These are phyloP conservation scores for Kalanchoe fedtschenkoi DNA, from an alignment of 164 flowering plant species.

Conservation along the genomic window DNA sequence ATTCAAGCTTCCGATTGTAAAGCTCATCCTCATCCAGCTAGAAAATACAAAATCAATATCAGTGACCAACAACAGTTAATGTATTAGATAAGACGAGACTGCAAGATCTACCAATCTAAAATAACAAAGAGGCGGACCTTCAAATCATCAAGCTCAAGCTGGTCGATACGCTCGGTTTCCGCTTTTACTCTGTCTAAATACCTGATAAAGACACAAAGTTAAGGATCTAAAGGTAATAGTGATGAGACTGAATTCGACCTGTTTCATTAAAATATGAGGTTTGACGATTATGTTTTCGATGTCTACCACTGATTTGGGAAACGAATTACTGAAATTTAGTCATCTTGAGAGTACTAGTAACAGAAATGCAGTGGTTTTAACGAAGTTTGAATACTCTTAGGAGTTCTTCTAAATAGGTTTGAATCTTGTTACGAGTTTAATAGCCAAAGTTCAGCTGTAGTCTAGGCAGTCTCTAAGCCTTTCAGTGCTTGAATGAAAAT, in stretches of 20 bases:
- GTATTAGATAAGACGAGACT: background rate
- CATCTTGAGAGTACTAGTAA: too few relatives aligned
- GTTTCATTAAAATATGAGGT: too few relatives aligned
- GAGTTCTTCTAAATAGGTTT: too few relatives aligned
- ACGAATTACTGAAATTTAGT: too few relatives aligned
- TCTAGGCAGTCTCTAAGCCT: too few relatives aligned
- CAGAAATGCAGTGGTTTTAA: too few relatives aligned
- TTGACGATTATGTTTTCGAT: too few relatives aligned
- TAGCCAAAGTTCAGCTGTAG: too few relatives aligned
- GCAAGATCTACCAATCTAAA: background rate
- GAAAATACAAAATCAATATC: conserved; percentile 6
- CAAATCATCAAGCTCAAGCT: conserved; percentile 77
- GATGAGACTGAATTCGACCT: background rate
- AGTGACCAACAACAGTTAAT: background rate
- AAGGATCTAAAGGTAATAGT: background rate
- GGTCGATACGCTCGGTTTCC: conserved; percentile 57
- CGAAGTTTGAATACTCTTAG: too few relatives aligned
- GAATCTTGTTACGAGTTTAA: too few relatives aligned
- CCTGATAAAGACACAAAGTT: conserved; percentile 20
- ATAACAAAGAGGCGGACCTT: conserved; percentile 39
- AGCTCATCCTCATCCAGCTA: conserved; percentile 96
- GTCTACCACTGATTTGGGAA: too few relatives aligned
- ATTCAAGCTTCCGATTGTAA: conserved; percentile 75
- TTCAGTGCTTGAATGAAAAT: too few relatives aligned
- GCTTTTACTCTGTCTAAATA: conserved; percentile 81